These are phyloP conservation scores for Penicillium canescens DNA, from an alignment of 495 filamentous ascomycete species.

Conservation along the genomic window DNA sequence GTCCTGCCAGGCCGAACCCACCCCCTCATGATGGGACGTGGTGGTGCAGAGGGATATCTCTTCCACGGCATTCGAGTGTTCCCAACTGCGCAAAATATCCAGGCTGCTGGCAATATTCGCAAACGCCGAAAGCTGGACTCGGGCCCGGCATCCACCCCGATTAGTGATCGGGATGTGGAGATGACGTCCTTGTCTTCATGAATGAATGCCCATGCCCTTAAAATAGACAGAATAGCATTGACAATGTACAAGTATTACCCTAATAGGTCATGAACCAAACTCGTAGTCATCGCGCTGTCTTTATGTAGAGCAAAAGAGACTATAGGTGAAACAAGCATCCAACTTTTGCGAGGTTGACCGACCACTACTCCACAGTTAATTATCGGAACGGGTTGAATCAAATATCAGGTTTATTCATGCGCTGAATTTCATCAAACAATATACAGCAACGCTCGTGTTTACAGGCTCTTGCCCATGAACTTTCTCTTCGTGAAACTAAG, in stretches of 20 bases:
- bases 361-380: neutral
- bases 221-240: conserved; percentile 9
- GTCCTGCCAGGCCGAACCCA: conserved; percentile 91
- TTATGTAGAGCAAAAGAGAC: too few species aligned
- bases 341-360: too few species aligned
- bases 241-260: conserved; percentile 3
- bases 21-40: conserved; percentile 84
- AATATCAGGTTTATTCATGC: conserved; percentile 28
- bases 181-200: conserved; percentile 26
- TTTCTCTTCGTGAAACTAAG: conserved; percentile 97
- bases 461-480: conserved; percentile 96
- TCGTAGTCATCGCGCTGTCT: too few species aligned
- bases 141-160: conserved; percentile 18
- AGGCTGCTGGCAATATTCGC: conserved; percentile 75
- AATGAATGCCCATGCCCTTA: conserved; percentile 1
- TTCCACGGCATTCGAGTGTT: conserved; percentile 81
- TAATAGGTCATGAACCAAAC: too few species aligned
- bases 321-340: too few species aligned
- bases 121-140: conserved; percentile 40
- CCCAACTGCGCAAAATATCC: conserved; percentile 73
- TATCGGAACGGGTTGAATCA: conserved; percentile 8
- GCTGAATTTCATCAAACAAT: conserved; percentile 36
- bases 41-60: conserved; percentile 87
- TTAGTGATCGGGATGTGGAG: conserved; percentile 33
- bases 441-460: conserved; percentile 29